phyloP scores from a whole-genome alignment of 148 eudicot species.

The Simmondsia chinensis region DNA sequence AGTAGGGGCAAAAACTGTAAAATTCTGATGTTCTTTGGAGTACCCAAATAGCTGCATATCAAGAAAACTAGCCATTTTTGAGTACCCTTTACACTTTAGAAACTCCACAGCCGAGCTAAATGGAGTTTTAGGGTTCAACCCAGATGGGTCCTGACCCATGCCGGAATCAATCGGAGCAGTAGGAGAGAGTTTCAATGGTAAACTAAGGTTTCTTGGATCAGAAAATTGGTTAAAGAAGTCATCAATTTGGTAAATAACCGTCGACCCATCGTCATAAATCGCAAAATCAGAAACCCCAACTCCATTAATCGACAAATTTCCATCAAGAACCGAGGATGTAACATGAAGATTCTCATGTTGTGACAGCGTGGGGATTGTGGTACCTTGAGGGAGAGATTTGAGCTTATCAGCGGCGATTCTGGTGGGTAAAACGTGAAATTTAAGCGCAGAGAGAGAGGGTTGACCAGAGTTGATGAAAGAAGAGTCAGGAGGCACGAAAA shows the following conservation, averaged over 20 bases:
- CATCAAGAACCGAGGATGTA: too few relatives aligned
- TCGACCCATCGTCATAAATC: constrained; percentile 4
- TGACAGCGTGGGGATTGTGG: too few relatives aligned
- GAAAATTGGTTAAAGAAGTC: neutral
- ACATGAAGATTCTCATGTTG: too few relatives aligned
- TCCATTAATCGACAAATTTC: too few relatives aligned
- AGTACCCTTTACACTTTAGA: neutral
- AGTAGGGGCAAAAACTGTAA: constrained; percentile 2
- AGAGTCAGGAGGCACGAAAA: too few relatives aligned
- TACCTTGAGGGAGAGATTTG: too few relatives aligned
- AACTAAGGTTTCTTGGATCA: too few relatives aligned
- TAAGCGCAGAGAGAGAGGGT: too few relatives aligned
- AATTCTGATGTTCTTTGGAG: neutral
- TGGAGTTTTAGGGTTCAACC: neutral
- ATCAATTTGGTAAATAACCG: neutral
- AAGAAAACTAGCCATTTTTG: constrained; percentile 5
- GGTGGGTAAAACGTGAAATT: too few relatives aligned
- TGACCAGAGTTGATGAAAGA: too few relatives aligned
- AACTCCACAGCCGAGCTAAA: neutral
- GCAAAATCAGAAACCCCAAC: neutral
- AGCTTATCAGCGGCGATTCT: too few relatives aligned
- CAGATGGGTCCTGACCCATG: neutral
- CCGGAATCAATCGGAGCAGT: neutral
- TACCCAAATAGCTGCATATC: constrained; percentile 2
- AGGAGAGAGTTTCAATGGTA: too few relatives aligned